Percentiles rank a stretch among this genome's conserved stretches.
phyloP scores from a whole-genome alignment of 495 filamentous ascomycete species.

The Paragyromitra xinjiangensis region DNA sequence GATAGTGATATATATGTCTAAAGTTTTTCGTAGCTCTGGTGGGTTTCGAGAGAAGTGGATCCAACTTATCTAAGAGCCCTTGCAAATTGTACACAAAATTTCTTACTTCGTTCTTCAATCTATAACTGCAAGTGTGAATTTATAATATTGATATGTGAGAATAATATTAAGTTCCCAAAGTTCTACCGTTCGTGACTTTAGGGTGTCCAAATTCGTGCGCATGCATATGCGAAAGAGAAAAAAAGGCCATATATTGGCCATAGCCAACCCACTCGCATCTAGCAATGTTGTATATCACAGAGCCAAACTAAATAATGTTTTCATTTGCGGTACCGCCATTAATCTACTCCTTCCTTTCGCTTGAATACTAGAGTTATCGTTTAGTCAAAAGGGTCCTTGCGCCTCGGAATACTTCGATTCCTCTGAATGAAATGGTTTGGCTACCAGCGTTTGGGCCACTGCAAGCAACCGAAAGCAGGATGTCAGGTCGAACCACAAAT shows the following conservation, averaged over 20 bases:
- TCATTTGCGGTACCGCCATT: not conserved
- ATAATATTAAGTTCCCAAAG: not conserved
- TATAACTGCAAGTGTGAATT: not conserved
- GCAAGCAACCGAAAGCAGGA: not conserved
- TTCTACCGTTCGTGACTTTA: not conserved
- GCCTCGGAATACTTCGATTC: not conserved
- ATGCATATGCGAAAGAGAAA: not conserved
- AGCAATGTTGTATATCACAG: no score
- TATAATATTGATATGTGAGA: not conserved
- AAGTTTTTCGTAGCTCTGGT: slow-evolving; percentile 2
- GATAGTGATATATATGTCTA: not conserved
- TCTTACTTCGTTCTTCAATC: not conserved
- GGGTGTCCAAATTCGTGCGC: not conserved
- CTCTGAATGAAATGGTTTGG: slow-evolving; percentile 4
- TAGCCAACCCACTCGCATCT: not conserved
- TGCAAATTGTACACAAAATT: not conserved
- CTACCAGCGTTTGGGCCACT: not conserved
- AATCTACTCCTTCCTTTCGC: not conserved
- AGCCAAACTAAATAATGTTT: not conserved
- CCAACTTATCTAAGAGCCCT: not conserved
- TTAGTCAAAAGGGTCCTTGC: not conserved
- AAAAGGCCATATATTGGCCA: not conserved
- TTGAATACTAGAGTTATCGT: not conserved
- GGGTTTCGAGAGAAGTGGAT: not conserved
- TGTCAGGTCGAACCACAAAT: not conserved